Conservation (phyloP, 2,329 filamentous ascomycete genomes). For the Fusarium sp. region DNA sequence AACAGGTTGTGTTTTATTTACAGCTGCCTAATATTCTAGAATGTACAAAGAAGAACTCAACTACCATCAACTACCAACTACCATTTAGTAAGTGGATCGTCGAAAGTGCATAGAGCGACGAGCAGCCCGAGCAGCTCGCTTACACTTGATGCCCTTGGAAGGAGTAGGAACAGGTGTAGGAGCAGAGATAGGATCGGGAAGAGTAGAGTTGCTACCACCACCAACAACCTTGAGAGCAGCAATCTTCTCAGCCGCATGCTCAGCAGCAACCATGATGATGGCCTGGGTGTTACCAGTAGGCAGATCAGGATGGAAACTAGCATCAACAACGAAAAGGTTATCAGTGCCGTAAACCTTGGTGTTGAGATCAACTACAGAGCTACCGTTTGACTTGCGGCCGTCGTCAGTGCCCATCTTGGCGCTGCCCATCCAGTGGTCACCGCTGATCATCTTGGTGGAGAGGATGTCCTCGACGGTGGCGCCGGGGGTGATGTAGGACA, state of each 20-base stretch:
- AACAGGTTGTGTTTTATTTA: conserved; percentile 21
- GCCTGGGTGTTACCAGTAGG: conserved; percentile 47
- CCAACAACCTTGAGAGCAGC: conserved; percentile 22
- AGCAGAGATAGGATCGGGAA: conserved; percentile 9
- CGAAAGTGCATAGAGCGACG: conserved; percentile 25
- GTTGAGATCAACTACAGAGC: conserved; percentile 66
- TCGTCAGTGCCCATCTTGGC: conserved; percentile 61
- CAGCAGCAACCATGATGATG: conserved; percentile 46
- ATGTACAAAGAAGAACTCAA: conserved; percentile 23
- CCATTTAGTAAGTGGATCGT: conserved; percentile 15
- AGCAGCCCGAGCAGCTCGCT: conserved; percentile 15
- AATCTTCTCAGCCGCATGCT: conserved; percentile 46
- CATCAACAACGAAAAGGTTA: conserved; percentile 72
- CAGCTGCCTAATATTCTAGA: neutral
- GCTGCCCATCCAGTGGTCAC: conserved; percentile 46
- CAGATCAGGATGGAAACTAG: conserved; percentile 67
- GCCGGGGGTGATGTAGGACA: conserved; percentile 38
- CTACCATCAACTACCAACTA: neutral
- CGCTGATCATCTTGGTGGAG: conserved; percentile 43
- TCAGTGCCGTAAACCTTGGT: conserved; percentile 70
- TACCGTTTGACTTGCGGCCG: conserved; percentile 58
- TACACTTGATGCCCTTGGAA: conserved; percentile 13
- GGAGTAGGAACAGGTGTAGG: conserved; percentile 21
- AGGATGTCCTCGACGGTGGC: conserved; percentile 38
- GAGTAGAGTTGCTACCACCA: conserved; percentile 28